Conservation (phyloP, 768 basidiomycete species). For the Lentinula sp. region DNA sequence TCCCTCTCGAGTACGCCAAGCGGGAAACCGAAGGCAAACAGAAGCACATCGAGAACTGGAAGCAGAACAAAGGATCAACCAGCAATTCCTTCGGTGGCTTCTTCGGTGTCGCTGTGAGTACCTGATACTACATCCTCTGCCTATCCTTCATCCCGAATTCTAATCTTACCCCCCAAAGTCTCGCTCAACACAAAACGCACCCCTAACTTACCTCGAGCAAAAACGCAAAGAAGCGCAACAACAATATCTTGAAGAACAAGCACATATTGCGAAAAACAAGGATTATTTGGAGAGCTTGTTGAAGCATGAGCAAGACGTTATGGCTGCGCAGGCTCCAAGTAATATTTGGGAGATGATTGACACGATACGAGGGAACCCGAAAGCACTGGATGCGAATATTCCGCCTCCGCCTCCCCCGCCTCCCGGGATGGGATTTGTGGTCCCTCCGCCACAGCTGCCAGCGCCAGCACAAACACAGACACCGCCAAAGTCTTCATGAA, state of each 20-base stretch:
- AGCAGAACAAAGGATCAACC: constrained; percentile 26
- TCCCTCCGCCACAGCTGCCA: background rate
- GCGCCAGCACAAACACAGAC: background rate
- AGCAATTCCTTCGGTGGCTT: constrained; percentile 27
- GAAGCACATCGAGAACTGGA: constrained; percentile 78
- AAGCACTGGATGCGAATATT: background rate
- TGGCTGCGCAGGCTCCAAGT: constrained; percentile 35
- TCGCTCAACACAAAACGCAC: constrained; percentile 20
- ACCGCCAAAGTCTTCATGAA: background rate
- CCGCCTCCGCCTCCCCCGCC: background rate
- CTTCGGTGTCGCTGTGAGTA: constrained; percentile 31
- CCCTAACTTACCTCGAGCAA: constrained; percentile 47
- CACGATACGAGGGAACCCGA: constrained; percentile 7
- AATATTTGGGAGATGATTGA: constrained; percentile 45
- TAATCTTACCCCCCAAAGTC: constrained; percentile 9
- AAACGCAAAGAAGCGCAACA: constrained; percentile 46
- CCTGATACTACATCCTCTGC: background rate
- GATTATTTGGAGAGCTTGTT: constrained; percentile 37
- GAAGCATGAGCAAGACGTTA: constrained; percentile 33
- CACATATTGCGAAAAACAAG: constrained; percentile 39
- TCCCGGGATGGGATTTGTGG: background rate
- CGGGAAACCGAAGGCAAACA: constrained; percentile 81
- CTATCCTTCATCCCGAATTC: background rate
- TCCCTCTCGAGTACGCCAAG: constrained; percentile 84
- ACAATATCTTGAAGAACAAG: constrained; percentile 44